These are phyloP conservation scores for Candida incommunis DNA, from an alignment of 805 yeast species.

Conservation along the genomic window DNA sequence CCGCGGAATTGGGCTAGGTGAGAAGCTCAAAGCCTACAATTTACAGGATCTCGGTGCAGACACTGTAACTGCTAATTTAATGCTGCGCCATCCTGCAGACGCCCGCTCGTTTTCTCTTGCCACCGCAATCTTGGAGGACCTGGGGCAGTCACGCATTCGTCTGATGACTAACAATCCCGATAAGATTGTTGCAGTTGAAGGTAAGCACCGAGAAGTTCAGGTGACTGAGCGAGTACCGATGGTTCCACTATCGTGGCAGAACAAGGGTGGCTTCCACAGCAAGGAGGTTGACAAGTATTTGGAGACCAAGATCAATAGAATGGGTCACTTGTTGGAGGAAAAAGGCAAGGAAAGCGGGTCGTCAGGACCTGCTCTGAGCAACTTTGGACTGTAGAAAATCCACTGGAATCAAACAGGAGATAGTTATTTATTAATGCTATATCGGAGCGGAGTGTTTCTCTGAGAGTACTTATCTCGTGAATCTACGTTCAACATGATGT, in stretches of 20 bases:
- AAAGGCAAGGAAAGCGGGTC: no score
- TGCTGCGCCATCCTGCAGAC: slow-evolving; percentile 94
- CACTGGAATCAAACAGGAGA: no score
- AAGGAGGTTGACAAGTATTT: slow-evolving; percentile 86
- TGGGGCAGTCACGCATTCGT: slow-evolving; percentile 58
- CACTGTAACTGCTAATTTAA: slow-evolving; percentile 88
- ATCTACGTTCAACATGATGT: no score
- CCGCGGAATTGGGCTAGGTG: slow-evolving; percentile 97
- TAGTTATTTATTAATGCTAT: slow-evolving; percentile 1
- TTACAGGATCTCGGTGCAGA: slow-evolving; percentile 97
- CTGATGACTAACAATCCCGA: slow-evolving; percentile 92
- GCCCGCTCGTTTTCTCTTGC: slow-evolving; percentile 91
- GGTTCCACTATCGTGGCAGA: slow-evolving; percentile 90
- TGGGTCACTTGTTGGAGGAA: slow-evolving; percentile 77
- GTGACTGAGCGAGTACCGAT: slow-evolving; percentile 89
- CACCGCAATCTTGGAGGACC: slow-evolving; percentile 78
- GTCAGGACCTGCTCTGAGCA: no score
- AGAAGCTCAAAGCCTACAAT: slow-evolving; percentile 90
- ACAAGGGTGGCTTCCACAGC: slow-evolving; percentile 56
- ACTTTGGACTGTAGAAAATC: no score
- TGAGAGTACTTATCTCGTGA: no score
- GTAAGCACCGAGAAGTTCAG: slow-evolving; percentile 54
- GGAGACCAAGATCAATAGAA: slow-evolving; percentile 85
- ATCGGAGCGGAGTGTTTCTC: no score
- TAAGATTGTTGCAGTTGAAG: slow-evolving; percentile 89